Evolutionary conservation across 2,329 filamentous ascomycete genomes (phyloP), one percentile per base, ranked within the genome.

Genomic region (Bipolaris cookei): DNA sequence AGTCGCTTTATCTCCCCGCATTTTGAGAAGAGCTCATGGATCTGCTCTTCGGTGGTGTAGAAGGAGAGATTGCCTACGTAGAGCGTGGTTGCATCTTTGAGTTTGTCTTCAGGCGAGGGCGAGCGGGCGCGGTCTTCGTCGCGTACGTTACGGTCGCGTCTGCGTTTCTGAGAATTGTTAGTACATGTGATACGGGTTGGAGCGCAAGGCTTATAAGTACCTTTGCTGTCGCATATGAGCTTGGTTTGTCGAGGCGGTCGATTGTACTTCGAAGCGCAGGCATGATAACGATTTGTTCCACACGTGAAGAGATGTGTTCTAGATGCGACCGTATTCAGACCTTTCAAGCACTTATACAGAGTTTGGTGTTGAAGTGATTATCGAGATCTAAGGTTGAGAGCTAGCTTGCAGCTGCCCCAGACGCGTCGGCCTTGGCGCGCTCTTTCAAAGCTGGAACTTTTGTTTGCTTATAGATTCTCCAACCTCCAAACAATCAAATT

Each of bases 61-160:
- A 97, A 97, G 38, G 93, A 96, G 86, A 99, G 83, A 77, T 99
- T 99, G 70, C 95, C 95, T 44, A 99, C 94, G 74, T 99, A 99
- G 75, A 99, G 90, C 0, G 95, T 99, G 7, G 94, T 93, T 38
- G 95, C 92, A 75, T 95, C 84, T 64, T 86, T 90, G 58, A 99
- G 83, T 61, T 92, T 91, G 65, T 97, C 92, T 59, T 91, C 88
- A 42, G 85, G 79, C 38, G 89, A 86, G 8, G 80, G 79, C n/a
- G 77, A 78, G n/a, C 79, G 79, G 48, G 70, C 79, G 35, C 56
- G 46, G 49, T 83, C 75, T 5, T 83, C 84, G 65, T 90, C 84
- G 59, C 87, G 84, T 18, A 32, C 35, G 68, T 84, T 83, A 67
- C 82, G 81, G 76, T 87, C 87, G 72, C 84, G 82, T 73, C 88